phyloP scores from a whole-genome alignment of 2,329 filamentous ascomycete species.

The Aschersonia sp. region DNA sequence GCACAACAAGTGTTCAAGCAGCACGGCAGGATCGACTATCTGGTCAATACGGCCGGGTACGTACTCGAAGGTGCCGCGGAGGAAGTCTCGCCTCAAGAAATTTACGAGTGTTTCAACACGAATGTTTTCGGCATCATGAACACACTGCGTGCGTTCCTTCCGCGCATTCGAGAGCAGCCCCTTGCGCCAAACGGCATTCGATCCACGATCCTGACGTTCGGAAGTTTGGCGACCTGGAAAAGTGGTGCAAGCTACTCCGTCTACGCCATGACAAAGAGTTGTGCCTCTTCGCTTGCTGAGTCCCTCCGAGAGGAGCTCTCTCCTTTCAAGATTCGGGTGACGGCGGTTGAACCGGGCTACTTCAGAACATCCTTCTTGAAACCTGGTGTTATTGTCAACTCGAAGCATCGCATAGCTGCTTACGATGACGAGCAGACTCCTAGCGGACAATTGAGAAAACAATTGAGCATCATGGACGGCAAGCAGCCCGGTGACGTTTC shows the following conservation, averaged over 20 bases:
- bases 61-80: slow-evolving; percentile 27
- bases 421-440: slow-evolving; percentile 17
- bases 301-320: slow-evolving; percentile 26
- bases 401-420: slow-evolving; percentile 15
- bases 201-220: slow-evolving; percentile 26
- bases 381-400: slow-evolving; percentile 11
- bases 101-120: slow-evolving; percentile 28
- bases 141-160: slow-evolving; percentile 30
- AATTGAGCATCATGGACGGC: slow-evolving; percentile 22
- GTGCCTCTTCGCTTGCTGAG: slow-evolving; percentile 28
- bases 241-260: slow-evolving; percentile 22
- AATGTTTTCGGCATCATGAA: slow-evolving; percentile 39
- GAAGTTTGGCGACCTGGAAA: slow-evolving; percentile 29
- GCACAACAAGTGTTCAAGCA: slow-evolving; percentile 18
- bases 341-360: slow-evolving; percentile 34
- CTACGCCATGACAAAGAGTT: slow-evolving; percentile 30
- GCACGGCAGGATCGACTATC: slow-evolving; percentile 27
- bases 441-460: slow-evolving; percentile 11
- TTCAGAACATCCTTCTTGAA: slow-evolving; percentile 37
- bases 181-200: slow-evolving; percentile 11
- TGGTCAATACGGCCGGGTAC: slow-evolving; percentile 33
- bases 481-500: slow-evolving; percentile 39
- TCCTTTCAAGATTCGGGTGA: slow-evolving; percentile 27
- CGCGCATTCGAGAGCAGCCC: slow-evolving; percentile 26
- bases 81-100: slow-evolving; percentile 21